Percentiles rank a stretch among this genome's conserved stretches.
phyloP scores from a whole-genome alignment of 768 basidiomycete genomes.

The Exidia glandulosa region DNA sequence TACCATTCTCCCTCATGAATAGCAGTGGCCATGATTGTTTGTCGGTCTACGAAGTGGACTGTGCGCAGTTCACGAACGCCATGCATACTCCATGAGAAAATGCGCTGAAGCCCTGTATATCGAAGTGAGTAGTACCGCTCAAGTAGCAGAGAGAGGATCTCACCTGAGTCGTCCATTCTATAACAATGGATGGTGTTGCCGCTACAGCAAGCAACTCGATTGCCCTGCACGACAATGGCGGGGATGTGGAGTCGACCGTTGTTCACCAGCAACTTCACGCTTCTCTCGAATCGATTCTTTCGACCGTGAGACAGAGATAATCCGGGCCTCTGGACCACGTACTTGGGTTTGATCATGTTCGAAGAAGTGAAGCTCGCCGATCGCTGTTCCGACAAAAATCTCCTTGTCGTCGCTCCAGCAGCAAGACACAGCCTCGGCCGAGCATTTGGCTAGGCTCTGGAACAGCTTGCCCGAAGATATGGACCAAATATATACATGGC shows the following conservation, averaged over 20 bases:
- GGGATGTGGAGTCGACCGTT: neutral
- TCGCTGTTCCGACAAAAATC: neutral
- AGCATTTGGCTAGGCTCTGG: neutral
- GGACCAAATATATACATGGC: neutral
- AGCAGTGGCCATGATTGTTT: neutral
- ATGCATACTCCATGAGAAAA: neutral
- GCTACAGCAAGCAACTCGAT: neutral
- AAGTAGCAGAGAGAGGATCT: neutral
- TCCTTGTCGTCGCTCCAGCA: neutral
- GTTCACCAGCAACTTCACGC: neutral
- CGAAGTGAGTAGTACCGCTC: neutral
- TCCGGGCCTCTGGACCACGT: neutral
- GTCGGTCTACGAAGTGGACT: neutral
- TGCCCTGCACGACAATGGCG: neutral
- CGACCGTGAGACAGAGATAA: neutral
- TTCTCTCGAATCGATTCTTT: neutral
- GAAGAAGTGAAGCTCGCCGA: neutral
- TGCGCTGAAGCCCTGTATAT: neutral
- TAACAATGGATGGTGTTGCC: neutral
- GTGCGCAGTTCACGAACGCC: neutral
- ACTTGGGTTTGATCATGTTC: neutral
- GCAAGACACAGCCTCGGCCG: neutral
- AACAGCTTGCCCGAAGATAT: neutral
- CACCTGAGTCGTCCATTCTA: neutral
- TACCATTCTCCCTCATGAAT: neutral